Evolutionary conservation across 2,329 filamentous ascomycete genomes (phyloP).

Genomic region (Cercospora janseana): DNA sequence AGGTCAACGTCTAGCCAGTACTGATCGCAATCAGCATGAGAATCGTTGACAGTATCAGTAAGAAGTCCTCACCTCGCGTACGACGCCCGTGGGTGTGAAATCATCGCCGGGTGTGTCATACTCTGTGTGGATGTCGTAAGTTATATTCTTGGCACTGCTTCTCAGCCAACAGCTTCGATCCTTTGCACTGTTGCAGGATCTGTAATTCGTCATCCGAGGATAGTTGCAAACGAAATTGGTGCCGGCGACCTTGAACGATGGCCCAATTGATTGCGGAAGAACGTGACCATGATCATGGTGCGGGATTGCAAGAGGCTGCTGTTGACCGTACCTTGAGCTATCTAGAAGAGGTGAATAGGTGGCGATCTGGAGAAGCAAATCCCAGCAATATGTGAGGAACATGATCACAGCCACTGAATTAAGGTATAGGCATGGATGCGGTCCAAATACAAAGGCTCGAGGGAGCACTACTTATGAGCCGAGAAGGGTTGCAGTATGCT

Average conservation of each 20-base stretch:
- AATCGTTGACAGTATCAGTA: not conserved
- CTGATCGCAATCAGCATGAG: constrained; percentile 36
- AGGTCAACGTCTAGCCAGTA: constrained; percentile 46
- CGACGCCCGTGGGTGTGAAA: constrained; percentile 28
- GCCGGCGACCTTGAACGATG: constrained; percentile 18
- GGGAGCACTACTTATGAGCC: not conserved
- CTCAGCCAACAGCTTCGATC: constrained; percentile 27
- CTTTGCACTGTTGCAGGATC: constrained; percentile 30
- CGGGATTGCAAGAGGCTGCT: constrained; percentile 14
- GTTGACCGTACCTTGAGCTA: not conserved
- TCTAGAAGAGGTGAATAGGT: constrained; percentile 11
- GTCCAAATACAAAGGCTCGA: not conserved
- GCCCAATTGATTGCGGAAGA: not conserved
- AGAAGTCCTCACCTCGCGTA: constrained; percentile 24
- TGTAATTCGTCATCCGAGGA: constrained; percentile 14
- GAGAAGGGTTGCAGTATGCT: no score
- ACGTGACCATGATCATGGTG: not conserved
- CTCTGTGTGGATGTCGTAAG: constrained; percentile 37
- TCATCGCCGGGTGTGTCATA: constrained; percentile 25
- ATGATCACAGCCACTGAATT: constrained; percentile 5
- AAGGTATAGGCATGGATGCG: constrained; percentile 1
- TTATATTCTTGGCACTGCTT: constrained; percentile 21
- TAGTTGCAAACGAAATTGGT: constrained; percentile 25
- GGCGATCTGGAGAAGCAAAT: constrained; percentile 18
- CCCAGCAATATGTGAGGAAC: constrained; percentile 25